These are phyloP conservation scores for Gossypium herbaceum DNA, from an alignment of 345 rosid genomes.

Conservation along the genomic window DNA sequence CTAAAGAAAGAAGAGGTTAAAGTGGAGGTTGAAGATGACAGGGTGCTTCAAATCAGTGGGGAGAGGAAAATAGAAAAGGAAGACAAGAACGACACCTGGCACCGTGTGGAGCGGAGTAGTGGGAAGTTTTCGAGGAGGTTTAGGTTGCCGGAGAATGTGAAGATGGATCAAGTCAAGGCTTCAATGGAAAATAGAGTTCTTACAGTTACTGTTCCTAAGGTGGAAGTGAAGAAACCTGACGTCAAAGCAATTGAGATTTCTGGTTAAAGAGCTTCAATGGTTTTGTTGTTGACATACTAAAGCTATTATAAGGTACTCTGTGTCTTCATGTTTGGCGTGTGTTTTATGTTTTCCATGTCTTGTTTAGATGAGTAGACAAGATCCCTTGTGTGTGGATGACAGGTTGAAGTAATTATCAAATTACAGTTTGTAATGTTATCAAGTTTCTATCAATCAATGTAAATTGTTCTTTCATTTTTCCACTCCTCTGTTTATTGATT, in stretches of 20 bases:
- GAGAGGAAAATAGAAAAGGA: slow-evolving; percentile 10
- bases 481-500: too few relatives aligned
- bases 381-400: not conserved
- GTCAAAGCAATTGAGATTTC: slow-evolving; percentile 49
- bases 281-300: not conserved
- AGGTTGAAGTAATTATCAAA: not conserved
- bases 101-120: slow-evolving; percentile 13
- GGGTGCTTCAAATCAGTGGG: slow-evolving; percentile 31
- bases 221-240: slow-evolving; percentile 29
- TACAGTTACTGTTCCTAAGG: slow-evolving; percentile 31
- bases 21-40: slow-evolving; percentile 38
- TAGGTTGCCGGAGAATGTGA: slow-evolving; percentile 39
- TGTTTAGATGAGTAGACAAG: not conserved
- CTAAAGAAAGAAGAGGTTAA: slow-evolving; percentile 44
- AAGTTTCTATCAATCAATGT: not conserved
- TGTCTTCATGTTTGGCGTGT: not conserved
- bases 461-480: not conserved
- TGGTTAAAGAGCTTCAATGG: slow-evolving; percentile 19
- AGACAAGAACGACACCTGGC: slow-evolving; percentile 17
- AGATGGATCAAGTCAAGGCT: slow-evolving; percentile 32
- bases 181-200: slow-evolving; percentile 43
- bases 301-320: not conserved
- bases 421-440: not conserved
- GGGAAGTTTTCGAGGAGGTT: slow-evolving; percentile 28
- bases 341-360: not conserved